These are phyloP conservation scores for Candida manassasensis DNA, from an alignment of 805 yeast genomes.

Conservation along the genomic window DNA sequence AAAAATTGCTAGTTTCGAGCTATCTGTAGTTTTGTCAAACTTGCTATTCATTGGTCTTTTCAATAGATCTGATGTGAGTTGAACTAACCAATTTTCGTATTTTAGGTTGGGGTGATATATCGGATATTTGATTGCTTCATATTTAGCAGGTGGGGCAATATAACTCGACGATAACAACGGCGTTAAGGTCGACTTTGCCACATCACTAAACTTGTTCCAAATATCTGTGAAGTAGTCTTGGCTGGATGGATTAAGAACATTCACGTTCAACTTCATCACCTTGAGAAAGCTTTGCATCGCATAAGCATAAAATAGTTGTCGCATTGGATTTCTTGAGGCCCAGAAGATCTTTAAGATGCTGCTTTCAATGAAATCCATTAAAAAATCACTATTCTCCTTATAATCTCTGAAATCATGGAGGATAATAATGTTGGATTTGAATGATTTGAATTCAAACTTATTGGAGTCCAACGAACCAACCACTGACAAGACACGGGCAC, in stretches of 20 bases:
- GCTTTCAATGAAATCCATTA: conserved; percentile 59
- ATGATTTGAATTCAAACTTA: conserved; percentile 41
- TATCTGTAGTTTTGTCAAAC: conserved; percentile 10
- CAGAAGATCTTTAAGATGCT: conserved; percentile 80
- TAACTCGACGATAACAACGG: conserved; percentile 76
- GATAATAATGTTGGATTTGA: conserved; percentile 43
- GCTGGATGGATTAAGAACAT: conserved; percentile 15
- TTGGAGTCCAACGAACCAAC: conserved; percentile 75
- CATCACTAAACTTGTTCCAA: conserved; percentile 62
- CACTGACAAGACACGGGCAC: conserved; percentile 67
- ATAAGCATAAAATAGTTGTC: conserved; percentile 78
- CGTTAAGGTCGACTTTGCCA: conserved; percentile 65
- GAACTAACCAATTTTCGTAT: conserved; percentile 68
- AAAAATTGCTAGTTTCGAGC: conserved; percentile 39
- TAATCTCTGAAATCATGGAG: conserved; percentile 59
- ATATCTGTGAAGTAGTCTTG: conserved; percentile 22
- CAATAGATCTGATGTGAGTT: conserved; percentile 63
- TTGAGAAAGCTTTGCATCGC: conserved; percentile 84
- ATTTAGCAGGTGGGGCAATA: conserved; percentile 50
- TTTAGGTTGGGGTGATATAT: conserved; percentile 51
- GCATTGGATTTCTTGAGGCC: conserved; percentile 83
- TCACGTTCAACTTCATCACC: conserved; percentile 45
- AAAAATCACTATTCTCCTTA: conserved; percentile 59
- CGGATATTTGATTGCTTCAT: conserved; percentile 55
- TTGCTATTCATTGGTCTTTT: conserved; percentile 28